Conservation (phyloP, 495 filamentous ascomycete genomes). For the Trichoderma gamsii region DNA sequence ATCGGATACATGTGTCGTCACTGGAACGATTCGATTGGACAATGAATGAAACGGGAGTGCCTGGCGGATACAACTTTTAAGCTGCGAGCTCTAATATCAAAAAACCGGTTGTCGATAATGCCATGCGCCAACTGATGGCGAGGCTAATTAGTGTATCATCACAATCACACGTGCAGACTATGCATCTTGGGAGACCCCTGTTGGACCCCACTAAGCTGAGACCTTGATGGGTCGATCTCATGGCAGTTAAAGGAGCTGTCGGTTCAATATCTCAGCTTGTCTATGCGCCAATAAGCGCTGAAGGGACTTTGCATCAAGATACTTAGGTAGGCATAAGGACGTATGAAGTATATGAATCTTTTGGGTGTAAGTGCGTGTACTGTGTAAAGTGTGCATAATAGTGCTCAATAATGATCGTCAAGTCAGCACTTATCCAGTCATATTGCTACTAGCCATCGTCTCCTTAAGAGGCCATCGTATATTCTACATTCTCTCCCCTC, state of each 20-base stretch:
- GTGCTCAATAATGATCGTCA: neutral
- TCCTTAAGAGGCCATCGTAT: neutral
- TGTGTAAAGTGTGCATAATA: neutral
- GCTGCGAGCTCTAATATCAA: neutral
- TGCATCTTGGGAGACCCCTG: neutral
- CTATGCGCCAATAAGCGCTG: neutral
- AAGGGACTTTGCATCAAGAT: neutral
- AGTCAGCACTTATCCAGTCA: neutral
- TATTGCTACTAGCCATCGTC: neutral
- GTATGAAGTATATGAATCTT: no score
- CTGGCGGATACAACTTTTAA: neutral
- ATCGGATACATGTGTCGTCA: slow-evolving; percentile 7
- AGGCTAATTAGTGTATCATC: neutral
- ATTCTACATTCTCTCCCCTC: no score
- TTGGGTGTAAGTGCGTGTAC: no score
- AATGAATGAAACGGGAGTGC: neutral
- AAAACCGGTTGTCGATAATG: neutral
- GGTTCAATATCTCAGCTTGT: neutral
- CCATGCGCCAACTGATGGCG: neutral
- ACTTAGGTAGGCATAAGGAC: no score
- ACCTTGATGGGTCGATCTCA: neutral
- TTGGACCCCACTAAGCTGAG: neutral
- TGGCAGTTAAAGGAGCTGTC: neutral
- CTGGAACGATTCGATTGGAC: neutral
- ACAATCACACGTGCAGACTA: neutral